Base-by-base conservation (phyloP, 176 grass and related monocot species). In the Alopecurus myosuroides region DNA sequence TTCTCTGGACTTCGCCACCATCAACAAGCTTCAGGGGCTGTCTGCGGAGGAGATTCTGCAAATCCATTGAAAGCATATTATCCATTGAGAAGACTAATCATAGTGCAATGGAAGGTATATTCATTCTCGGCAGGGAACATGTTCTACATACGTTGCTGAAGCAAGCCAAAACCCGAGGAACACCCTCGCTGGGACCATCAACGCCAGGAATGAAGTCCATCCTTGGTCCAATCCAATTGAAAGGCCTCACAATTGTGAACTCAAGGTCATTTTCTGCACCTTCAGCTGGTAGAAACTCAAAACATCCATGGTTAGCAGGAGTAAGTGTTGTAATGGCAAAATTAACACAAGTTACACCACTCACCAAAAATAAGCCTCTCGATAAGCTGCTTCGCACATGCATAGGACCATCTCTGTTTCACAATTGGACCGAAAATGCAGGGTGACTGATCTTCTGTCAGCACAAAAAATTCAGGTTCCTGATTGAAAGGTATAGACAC, bases 201-300 rank as follows among this genome's bases (percentile, higher is more conserved):
- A 98, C 91, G 57, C 97, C 97, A 84, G 97, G 97, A 84, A 98
- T 98, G 70, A 98, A 98, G 67, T 98, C 97, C 97, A 98, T 98
- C 70, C 97, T 94, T 52, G 97, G 97, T 29, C 97, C 97, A 87
- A 98, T 98, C 93, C 93, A 98, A 75, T 98, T 98, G 78, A 98
- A 98, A 74, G 97, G 97, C 56, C 97, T 89, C 72, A 99, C 97
- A 41, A 99, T 94, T 75, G 97, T 96, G 84, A 99, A 99, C 12
- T 96, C 88, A 15, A 99, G 93, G 35, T 77, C 88, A 69, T 96
- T 92, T 84, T 99, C 93, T 20, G 97, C 94, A 79, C 97, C 97
- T 72, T 96, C 93, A 82, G 97, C 97, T 98, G 72, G 39, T 72
- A 33, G 44, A 57, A 25, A 85, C 48, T n/a, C 83, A 72, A 70